Conservation (phyloP, 164 flowering plant genomes). For the Vitis vinifera region DNA sequence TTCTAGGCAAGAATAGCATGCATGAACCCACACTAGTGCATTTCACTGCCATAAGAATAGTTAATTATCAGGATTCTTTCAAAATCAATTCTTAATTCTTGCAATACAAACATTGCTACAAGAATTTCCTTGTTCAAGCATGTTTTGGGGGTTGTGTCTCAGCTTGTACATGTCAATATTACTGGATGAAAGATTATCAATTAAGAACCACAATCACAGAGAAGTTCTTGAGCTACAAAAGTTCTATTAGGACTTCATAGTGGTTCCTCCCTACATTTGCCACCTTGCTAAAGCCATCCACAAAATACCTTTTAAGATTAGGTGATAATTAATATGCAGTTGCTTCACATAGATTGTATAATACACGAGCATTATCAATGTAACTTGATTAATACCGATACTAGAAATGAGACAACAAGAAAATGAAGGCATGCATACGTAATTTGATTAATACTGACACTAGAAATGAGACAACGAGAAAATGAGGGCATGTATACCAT, state of each 20-base stretch:
- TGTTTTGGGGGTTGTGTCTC: background rate
- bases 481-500: too few species aligned
- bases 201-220: too few species aligned
- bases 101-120: background rate
- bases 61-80: background rate
- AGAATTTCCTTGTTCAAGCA: background rate
- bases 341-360: background rate
- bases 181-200: background rate
- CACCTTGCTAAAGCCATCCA: too few species aligned
- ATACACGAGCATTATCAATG: background rate
- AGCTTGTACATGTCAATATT: background rate
- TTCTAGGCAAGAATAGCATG: conserved; percentile 80
- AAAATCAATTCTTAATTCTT: background rate
- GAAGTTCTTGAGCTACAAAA: background rate
- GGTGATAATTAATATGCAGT: too few species aligned
- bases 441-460: too few species aligned
- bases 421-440: too few species aligned
- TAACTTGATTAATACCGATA: background rate
- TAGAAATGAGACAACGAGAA: too few species aligned
- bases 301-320: too few species aligned
- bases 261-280: too few species aligned
- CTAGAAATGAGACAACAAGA: too few species aligned
- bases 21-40: conserved; percentile 57
- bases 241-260: too few species aligned
- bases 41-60: conserved; percentile 53